These are phyloP conservation scores for Anisodus tanguticus DNA, from an alignment of 257 asterid genomes.

Conservation along the genomic window DNA sequence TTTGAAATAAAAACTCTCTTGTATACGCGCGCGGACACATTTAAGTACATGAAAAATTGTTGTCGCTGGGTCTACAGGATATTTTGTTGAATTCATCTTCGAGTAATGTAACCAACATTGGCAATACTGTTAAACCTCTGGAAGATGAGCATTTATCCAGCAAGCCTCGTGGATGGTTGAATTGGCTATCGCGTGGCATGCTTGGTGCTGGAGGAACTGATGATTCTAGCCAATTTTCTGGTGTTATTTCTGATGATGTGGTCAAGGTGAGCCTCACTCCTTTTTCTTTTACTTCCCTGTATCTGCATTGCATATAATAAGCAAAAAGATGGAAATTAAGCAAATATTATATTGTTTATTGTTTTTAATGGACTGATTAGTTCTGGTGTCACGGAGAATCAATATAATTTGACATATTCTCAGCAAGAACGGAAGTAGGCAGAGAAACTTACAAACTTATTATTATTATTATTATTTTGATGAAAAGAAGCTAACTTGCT, in stretches of 20 bases:
- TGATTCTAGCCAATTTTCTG: constrained; percentile 88
- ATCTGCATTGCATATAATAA: neutral
- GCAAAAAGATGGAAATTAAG: neutral
- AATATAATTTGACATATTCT: neutral
- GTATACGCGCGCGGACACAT: no score
- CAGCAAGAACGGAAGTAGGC: neutral
- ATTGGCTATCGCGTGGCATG: constrained; percentile 97
- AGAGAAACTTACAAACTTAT: neutral
- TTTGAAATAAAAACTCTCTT: neutral
- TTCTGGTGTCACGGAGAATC: neutral
- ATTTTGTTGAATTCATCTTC: constrained; percentile 58
- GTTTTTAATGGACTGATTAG: neutral
- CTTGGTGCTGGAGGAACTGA: constrained; percentile 99
- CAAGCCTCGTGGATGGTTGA: constrained; percentile 97
- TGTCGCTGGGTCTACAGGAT: constrained; percentile 56
- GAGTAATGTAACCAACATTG: constrained; percentile 52
- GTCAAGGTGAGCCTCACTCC: constrained; percentile 60
- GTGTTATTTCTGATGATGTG: constrained; percentile 92
- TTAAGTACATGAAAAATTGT: neutral
- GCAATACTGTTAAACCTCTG: constrained; percentile 50
- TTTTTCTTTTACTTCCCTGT: constrained; percentile 28
- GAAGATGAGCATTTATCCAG: constrained; percentile 68
- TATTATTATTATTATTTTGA: neutral
- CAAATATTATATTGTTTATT: neutral
- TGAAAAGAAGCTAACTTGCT: neutral